Base-by-base conservation (phyloP, 148 eudicot species). In the Chenopodium formosanum region DNA sequence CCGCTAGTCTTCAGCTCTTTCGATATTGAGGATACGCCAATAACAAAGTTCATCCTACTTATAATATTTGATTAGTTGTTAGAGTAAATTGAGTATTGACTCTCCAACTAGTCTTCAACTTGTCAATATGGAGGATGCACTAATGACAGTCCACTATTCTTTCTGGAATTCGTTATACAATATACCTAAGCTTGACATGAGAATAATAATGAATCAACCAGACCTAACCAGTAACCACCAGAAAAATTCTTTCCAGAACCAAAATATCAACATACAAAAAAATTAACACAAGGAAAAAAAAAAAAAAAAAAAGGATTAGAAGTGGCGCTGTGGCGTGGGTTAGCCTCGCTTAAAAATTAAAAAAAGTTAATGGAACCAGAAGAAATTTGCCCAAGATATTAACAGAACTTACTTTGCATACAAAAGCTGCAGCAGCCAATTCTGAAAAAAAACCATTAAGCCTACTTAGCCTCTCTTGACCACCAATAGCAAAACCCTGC, bases 401-500 rank as follows among this genome's bases (percentile, higher is more conserved):
- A n/a, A 75, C 78, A 69, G 65, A 58, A 87, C 98, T 91, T 89
- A 96, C 99, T 87, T 94, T 88, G 92, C 99, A 96, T 37, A 94
- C 99, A 90, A 91, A 96, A 82, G 99, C 98, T 82, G 98, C 99
- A 78, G 98, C 99, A 86, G 98, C 99, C 89, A 96, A 85, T 82
- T 96, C 99, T 31, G 99, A 92, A 75, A 96, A 89, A 86, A 94
- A 94, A 78, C 94, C 97, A 84, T 92, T 91, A 71, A 82, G 82
- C 71, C 97, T 82, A 82, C 95, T 92, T 71, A 92, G 87, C 78
- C 92, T 92, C 87, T 96, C 99, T 84, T 90, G 94, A 71, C 97
- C 97, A 73, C 99, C 99, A 80, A 96, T 92, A 76, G 99, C 99
- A 89, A 96, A 96, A 62, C 99, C 99, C 79, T 92, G 97, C 79